Percentiles rank a stretch among this genome's conserved stretches.
Conservation (phyloP, 345 rosid genomes). For the Eucalyptus virginea region DNA sequence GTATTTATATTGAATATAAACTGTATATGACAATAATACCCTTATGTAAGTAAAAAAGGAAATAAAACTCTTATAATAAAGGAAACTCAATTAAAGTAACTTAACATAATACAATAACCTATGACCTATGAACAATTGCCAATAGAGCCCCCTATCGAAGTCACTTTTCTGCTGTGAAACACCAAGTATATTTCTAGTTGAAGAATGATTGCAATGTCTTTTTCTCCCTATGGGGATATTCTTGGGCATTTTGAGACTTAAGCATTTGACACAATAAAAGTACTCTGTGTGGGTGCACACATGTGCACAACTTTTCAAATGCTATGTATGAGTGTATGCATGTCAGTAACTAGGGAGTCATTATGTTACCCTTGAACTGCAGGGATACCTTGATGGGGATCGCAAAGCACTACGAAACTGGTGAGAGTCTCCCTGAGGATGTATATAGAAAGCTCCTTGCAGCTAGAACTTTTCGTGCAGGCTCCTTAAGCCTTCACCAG, state of each 20-base stretch:
- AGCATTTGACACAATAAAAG: neutral
- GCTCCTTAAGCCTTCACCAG: conserved; percentile 81
- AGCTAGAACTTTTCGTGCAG: conserved; percentile 87
- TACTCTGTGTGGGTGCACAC: neutral
- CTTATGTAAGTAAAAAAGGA: no score
- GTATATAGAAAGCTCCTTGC: conserved; percentile 77
- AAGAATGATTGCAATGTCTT: neutral
- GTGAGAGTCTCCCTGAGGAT: conserved; percentile 77
- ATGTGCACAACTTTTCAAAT: no score
- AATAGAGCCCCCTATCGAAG: neutral
- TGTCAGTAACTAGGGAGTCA: neutral
- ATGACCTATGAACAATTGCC: neutral
- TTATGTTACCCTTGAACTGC: neutral
- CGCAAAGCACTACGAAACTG: conserved; percentile 83
- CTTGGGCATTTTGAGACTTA: neutral
- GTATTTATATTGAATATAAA: no score
- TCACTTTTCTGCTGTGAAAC: neutral
- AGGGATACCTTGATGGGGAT: conserved; percentile 93
- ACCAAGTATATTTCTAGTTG: neutral
- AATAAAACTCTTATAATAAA: no score
- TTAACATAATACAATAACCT: neutral
- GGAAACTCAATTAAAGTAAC: no score
- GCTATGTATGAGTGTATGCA: neutral
- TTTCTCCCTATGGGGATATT: no score
- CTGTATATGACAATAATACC: no score